A percentile compares a stretch with the other conserved stretches of the same genome.
Evolutionary conservation across 2,329 filamentous ascomycete genomes (phyloP).

Genomic region (Sclerotinia minor): DNA sequence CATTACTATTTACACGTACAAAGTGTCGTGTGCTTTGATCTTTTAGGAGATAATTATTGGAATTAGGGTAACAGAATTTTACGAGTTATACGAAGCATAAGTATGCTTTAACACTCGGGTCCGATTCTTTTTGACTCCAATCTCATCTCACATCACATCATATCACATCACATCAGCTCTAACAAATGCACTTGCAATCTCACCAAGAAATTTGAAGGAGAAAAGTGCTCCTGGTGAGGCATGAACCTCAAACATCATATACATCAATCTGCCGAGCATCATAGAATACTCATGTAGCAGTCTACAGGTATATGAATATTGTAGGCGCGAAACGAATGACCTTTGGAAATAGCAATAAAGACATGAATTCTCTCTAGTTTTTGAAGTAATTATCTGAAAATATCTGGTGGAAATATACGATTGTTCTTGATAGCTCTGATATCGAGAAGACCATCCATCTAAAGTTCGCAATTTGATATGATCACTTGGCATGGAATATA

Average conservation of each 20-base stretch:
- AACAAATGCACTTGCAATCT: neutral
- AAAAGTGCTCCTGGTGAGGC: neutral
- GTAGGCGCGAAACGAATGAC: neutral
- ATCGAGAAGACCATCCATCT: neutral
- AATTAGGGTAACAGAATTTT: neutral
- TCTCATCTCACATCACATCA: neutral
- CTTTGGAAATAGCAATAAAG: neutral
- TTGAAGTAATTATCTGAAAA: neutral
- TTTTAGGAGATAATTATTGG: neutral
- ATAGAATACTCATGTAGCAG: neutral
- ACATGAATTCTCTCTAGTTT: neutral
- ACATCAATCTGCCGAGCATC: neutral
- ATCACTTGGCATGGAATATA: neutral
- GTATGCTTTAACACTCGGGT: slow-evolving; percentile 6
- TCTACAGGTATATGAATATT: neutral
- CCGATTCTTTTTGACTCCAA: neutral
- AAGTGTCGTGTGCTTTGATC: slow-evolving; percentile 11
- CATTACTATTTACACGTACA: neutral
- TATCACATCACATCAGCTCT: neutral
- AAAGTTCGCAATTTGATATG: neutral
- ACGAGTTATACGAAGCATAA: neutral
- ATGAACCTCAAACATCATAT: neutral
- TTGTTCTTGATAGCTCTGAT: neutral
- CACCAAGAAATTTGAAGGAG: neutral
- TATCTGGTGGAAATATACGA: too few species aligned